phyloP scores from a whole-genome alignment of 108 stramenopile genomes.

The Aurantiochytrium sp. region DNA sequence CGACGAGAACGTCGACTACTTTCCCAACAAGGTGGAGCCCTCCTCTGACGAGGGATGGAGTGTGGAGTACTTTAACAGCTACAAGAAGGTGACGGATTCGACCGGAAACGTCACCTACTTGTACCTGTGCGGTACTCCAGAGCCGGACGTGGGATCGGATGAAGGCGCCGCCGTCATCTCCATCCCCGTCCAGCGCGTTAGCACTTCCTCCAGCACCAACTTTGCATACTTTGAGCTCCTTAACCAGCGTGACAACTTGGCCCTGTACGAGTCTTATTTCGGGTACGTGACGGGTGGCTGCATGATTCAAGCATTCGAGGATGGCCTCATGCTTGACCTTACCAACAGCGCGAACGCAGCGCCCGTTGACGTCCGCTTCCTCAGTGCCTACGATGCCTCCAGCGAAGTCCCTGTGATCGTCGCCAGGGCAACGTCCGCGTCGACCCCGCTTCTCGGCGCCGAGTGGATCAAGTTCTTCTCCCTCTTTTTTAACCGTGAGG shows the following conservation, averaged over 20 bases:
- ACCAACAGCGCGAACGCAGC: not conserved
- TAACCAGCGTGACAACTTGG: not conserved
- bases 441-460: not conserved
- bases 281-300: not conserved
- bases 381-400: not conserved
- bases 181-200: not conserved
- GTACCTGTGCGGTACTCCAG: not conserved
- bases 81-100: not conserved
- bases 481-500: not conserved
- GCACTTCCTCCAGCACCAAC: not conserved
- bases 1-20: constrained; percentile 4
- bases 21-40: not conserved
- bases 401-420: not conserved
- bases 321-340: not conserved
- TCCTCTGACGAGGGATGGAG: not conserved
- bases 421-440: not conserved
- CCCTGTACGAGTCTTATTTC: not conserved
- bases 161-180: not conserved
- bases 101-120: not conserved
- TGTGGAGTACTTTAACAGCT: not conserved
- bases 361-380: not conserved
- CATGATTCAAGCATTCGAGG: not conserved
- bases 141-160: not conserved
- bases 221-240: not conserved
- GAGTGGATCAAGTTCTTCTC: constrained; percentile 9